A percentile compares a stretch with the other conserved stretches of the same genome.
Conservation (phyloP, 306 rosid genomes). For the Betula pendula region DNA sequence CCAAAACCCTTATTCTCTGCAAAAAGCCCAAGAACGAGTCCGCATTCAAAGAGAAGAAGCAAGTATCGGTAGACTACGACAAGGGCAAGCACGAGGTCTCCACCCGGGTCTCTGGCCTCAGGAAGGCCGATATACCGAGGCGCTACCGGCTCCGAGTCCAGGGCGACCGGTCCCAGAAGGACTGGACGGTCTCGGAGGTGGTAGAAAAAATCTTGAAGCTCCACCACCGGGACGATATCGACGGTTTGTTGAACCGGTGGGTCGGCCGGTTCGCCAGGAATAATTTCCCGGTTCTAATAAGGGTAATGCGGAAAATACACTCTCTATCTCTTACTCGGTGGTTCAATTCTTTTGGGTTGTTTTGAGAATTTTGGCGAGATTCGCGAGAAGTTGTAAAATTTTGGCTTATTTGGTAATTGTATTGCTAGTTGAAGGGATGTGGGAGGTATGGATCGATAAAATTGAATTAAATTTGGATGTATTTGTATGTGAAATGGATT, state of each 20-base stretch:
- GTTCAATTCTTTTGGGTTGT: background rate
- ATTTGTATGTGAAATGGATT: background rate
- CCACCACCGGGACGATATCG: constrained; percentile 52
- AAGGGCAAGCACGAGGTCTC: constrained; percentile 57
- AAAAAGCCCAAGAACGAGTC: constrained; percentile 35
- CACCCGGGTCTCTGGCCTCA: constrained; percentile 53
- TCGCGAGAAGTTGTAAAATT: background rate
- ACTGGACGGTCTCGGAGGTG: constrained; percentile 82
- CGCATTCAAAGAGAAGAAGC: constrained; percentile 62
- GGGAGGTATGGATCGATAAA: background rate
- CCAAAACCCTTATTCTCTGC: constrained; percentile 25
- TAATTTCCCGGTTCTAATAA: constrained; percentile 79
- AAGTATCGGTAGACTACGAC: constrained; percentile 87
- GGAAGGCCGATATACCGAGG: constrained; percentile 58
- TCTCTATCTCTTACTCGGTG: background rate
- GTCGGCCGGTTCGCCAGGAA: constrained; percentile 84
- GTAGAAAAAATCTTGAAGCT: constrained; percentile 50
- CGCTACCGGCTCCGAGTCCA: constrained; percentile 62
- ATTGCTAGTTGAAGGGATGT: background rate
- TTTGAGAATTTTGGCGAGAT: background rate
- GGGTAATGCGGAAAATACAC: constrained; percentile 31
- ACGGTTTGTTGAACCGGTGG: constrained; percentile 79
- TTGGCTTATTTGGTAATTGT: background rate
- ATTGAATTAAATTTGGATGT: background rate
- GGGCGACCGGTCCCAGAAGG: constrained; percentile 76